A percentile compares a stretch with the other conserved stretches of the same genome.
These are phyloP conservation scores for Komagataella kurtzmanii DNA, from an alignment of 805 yeast genomes.

Conservation along the genomic window DNA sequence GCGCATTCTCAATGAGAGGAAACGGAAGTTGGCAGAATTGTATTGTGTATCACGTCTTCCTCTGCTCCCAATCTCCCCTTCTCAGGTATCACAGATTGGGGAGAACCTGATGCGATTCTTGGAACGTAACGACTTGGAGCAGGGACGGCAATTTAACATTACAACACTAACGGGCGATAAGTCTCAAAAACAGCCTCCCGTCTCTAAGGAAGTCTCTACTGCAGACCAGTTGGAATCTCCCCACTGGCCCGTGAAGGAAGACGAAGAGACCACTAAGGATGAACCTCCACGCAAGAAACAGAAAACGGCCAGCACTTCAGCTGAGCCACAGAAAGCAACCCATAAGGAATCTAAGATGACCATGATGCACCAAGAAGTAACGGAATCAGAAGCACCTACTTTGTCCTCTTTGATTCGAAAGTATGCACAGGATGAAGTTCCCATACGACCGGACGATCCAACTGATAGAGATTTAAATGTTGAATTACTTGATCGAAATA, in stretches of 20 bases:
- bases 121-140: slow-evolving; percentile 37
- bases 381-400: slow-evolving; percentile 14
- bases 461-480: slow-evolving; percentile 18
- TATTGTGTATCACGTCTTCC: slow-evolving; percentile 45
- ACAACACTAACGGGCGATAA: slow-evolving; percentile 19
- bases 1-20: slow-evolving; percentile 17
- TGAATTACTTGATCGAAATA: slow-evolving; percentile 26
- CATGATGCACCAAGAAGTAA: slow-evolving; percentile 7
- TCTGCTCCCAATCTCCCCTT: slow-evolving; percentile 26
- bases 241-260: neutral
- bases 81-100: slow-evolving; percentile 21
- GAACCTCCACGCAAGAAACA: neutral
- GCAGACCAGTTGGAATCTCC: neutral
- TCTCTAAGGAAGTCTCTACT: neutral
- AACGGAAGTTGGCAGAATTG: slow-evolving; percentile 46
- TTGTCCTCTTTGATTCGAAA: slow-evolving; percentile 15
- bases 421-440: slow-evolving; percentile 9
- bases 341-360: slow-evolving; percentile 2
- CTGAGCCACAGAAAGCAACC: neutral
- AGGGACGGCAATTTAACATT: slow-evolving; percentile 25
- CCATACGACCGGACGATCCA: slow-evolving; percentile 15
- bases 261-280: neutral
- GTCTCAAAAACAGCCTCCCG: slow-evolving; percentile 6
- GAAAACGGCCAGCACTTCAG: neutral
- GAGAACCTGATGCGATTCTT: slow-evolving; percentile 30